These are phyloP conservation scores for Citrus inodora DNA, from an alignment of 345 rosid species.

Conservation along the genomic window DNA sequence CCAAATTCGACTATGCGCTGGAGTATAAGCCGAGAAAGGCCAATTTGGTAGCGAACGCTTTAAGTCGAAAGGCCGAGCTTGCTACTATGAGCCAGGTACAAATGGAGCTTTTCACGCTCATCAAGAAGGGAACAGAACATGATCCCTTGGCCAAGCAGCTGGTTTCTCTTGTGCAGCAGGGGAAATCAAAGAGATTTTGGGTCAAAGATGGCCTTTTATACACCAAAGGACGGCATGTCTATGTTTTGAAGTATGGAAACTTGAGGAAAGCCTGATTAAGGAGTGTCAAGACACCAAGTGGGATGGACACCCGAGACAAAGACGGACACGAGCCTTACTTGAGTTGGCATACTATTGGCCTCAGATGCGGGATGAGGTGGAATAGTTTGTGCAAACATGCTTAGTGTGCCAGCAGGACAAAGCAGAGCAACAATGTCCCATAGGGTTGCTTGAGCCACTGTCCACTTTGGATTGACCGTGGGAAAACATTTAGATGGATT, in stretches of 20 bases:
- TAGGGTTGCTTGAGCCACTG: background rate
- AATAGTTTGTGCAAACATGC: background rate
- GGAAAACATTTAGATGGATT: background rate
- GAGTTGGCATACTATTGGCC: background rate
- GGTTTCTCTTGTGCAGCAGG: background rate
- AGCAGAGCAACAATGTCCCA: accelerated
- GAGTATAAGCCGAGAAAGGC: background rate
- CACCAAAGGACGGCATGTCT: background rate
- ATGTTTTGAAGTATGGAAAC: background rate
- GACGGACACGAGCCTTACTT: background rate
- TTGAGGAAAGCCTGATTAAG: background rate
- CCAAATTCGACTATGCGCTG: no score
- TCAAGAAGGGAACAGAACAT: accelerated
- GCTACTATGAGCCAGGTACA: accelerated
- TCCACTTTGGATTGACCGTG: background rate
- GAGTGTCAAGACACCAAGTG: background rate
- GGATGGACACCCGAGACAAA: background rate
- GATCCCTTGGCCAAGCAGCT: no score
- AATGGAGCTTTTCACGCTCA: no score
- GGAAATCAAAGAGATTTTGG: background rate
- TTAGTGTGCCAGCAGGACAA: background rate
- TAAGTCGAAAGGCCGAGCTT: background rate
- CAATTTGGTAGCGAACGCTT: background rate
- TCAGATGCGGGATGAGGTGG: background rate
- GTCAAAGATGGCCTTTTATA: background rate